Evolutionary conservation across 495 filamentous ascomycete species (phyloP), one percentile per base, ranked within the genome.

Genomic region (Neurospora sp.): DNA sequence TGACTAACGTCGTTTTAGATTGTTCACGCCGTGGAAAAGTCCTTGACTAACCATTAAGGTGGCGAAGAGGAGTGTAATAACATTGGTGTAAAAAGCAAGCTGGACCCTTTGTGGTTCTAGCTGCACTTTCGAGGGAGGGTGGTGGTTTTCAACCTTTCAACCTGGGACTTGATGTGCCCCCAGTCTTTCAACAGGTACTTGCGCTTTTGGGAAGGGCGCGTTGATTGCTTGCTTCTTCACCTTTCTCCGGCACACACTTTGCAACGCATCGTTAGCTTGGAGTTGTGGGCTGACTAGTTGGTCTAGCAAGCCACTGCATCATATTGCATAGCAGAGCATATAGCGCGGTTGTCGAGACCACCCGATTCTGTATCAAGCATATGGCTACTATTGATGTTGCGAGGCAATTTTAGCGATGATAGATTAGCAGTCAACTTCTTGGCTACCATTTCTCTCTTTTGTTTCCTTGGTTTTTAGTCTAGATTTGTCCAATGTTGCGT

Each of bases 11-110:
- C 37, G 2, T 22, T 27, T 16, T 16, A 76, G 75, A 70, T 71
- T 3, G 68, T 74, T 0, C 41, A 69, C 4, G 68, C 69, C 9
- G 42, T 76, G 18, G 75, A 76, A 4, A 71, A 73, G 37, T 65
- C 73, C 14, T 40, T 75, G 10, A 12, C 53, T 16, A 27, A 27
- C 14, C 53, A 61, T 18, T 61, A 61, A 53, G 14, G 27, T 14
- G 53, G 10, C 22, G 1, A 16, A 16, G 22, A 9, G 22, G 53
- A 22, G 27, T 61, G 53, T 61, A 61, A 61, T 18, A 35, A 61
- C 27, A 31, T 35, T 16, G 14, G 12, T 6, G 27, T 35, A 61
- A 35, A 61, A 61, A 35, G 53, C 53, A 35, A 1, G 53, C 27
- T 18, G 12, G 53, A 3, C 27, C 12, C 14, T 35, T 18, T 7